Evolutionary conservation across 495 filamentous ascomycete species (phyloP).

Genomic region (Tirmania nivea): DNA sequence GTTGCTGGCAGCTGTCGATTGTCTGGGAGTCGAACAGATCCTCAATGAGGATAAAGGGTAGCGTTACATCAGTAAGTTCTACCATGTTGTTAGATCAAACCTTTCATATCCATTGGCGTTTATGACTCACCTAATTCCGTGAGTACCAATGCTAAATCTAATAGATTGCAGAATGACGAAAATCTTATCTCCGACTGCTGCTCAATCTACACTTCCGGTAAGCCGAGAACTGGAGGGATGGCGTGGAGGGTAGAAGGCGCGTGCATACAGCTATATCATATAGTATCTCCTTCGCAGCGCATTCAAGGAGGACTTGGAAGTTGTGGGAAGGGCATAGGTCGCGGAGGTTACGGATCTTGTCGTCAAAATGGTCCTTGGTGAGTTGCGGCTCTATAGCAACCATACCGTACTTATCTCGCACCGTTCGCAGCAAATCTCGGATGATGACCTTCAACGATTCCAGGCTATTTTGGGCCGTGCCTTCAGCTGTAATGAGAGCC

Average conservation of each 20-base stretch:
- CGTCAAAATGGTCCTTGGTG: conserved; percentile 34
- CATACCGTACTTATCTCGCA: conserved; percentile 40
- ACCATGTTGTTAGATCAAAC: no score
- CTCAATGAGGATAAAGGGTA: conserved; percentile 78
- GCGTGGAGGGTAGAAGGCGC: no score
- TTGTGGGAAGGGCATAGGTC: conserved; percentile 12
- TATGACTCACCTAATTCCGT: conserved; percentile 45
- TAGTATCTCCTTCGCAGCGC: conserved; percentile 14
- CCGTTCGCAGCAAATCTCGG: conserved; percentile 31
- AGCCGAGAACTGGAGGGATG: no score
- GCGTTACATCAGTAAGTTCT: conserved; percentile 51
- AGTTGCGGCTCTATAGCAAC: conserved; percentile 61
- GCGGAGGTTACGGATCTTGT: conserved; percentile 23
- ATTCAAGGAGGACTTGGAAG: conserved; percentile 12
- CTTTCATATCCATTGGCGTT: no score
- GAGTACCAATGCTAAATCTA: conserved; percentile 71
- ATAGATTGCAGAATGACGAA: conserved; percentile 70
- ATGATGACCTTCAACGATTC: conserved; percentile 20
- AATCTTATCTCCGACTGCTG: conserved; percentile 50
- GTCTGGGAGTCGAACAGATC: conserved; percentile 92
- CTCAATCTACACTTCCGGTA: conserved; percentile 35
- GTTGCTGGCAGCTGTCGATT: conserved; percentile 64
- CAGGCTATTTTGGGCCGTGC: background rate
- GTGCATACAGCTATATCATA: conserved; percentile 17
- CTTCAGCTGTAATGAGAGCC: background rate